Conservation (phyloP, 1,284 basidiomycete species). For the Pseudozyma tsukubaensis region DNA sequence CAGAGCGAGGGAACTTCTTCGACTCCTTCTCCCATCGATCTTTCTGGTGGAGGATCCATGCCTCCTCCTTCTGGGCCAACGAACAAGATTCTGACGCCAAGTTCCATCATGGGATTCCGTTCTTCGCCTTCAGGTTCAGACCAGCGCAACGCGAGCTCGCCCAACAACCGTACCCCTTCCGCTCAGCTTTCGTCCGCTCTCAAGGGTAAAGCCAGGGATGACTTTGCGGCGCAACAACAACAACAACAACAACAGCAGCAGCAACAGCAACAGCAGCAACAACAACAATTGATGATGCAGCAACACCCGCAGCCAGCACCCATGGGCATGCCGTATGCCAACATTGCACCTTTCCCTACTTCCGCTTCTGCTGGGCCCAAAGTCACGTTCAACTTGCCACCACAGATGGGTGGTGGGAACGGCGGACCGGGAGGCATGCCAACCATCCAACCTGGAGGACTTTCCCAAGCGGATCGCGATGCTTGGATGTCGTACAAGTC, state of each 20-base stretch:
- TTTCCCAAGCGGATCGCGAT: constrained; percentile 53
- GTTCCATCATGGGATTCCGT: constrained; percentile 65
- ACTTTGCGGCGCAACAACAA: constrained; percentile 21
- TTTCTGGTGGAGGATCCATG: constrained; percentile 46
- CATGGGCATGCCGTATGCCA: constrained; percentile 21
- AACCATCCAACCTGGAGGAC: constrained; percentile 46
- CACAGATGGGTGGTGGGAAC: constrained; percentile 13
- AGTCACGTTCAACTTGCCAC: constrained; percentile 43
- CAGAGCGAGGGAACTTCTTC: constrained; percentile 58
- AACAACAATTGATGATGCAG: constrained; percentile 25
- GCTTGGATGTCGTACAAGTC: constrained; percentile 57
- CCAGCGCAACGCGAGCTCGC: constrained; percentile 16
- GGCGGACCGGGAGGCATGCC: constrained; percentile 16
- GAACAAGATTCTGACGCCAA: constrained; percentile 62
- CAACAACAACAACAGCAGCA: constrained; percentile 23
- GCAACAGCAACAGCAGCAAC: constrained; percentile 10
- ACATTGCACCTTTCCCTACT: constrained; percentile 37
- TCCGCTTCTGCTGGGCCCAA: constrained; percentile 19
- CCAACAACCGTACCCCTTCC: constrained; percentile 5
- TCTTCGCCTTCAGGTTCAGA: constrained; percentile 20
- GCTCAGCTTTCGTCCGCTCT: constrained; percentile 1
- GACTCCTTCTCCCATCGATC: constrained; percentile 65
- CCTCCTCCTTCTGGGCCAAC: constrained; percentile 42
- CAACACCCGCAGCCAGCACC: constrained; percentile 16
- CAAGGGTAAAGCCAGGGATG: constrained; percentile 36